Base-by-base conservation (phyloP, 805 yeast genomes). In the Cyberlindnera lachancei region DNA sequence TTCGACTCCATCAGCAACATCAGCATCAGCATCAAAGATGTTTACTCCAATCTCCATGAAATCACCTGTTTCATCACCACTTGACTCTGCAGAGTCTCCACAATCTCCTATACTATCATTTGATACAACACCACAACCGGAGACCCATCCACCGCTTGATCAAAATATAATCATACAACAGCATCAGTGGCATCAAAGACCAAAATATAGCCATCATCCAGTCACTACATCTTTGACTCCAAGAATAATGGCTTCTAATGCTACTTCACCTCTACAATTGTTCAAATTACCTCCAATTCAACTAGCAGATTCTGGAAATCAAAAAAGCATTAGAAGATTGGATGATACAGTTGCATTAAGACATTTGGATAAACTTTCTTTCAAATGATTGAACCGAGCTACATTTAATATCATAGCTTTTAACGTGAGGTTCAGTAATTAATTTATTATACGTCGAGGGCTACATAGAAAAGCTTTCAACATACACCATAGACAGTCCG, bases 301-400 rank as follows among this genome's bases (percentile, higher is more conserved):
- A 5, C 16, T 15, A n/a, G 10, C n/a, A 7, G 19, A 11, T 11
- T 12, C 12, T 7, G 15, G 18, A 6, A 12, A 17, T 15, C 18
- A 15, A 6, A 6, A 18, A 13, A 12, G 17, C 5, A 18, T 24
- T 4, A 15, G 22, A 15, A 22, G 6, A 14, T 24, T 9, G 21
- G 39, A 33, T 21, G 43, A 39, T 24, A 36, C 31, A 10, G 9
- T 31, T 17, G 33, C 43, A 4, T 26, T 39, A 20, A 33, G 43
- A 31, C 28, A 36, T 21, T 23, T 39, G 24, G 43, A 39, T 23
- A 36, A 18, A 24, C 15, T 39, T 33, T 39, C 40, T 11, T 39
- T 39, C 33, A 39, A 23, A 29, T 37, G 27, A 35, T n/a, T n/a
- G n/a, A n/a, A n/a, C 2, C 11, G 12, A 14, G 12, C 18, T 22